Percentiles rank a stretch among this genome's conserved stretches.
These are phyloP conservation scores for Apiotrichum gamsii DNA, from an alignment of 1,284 basidiomycete genomes.

Conservation along the genomic window DNA sequence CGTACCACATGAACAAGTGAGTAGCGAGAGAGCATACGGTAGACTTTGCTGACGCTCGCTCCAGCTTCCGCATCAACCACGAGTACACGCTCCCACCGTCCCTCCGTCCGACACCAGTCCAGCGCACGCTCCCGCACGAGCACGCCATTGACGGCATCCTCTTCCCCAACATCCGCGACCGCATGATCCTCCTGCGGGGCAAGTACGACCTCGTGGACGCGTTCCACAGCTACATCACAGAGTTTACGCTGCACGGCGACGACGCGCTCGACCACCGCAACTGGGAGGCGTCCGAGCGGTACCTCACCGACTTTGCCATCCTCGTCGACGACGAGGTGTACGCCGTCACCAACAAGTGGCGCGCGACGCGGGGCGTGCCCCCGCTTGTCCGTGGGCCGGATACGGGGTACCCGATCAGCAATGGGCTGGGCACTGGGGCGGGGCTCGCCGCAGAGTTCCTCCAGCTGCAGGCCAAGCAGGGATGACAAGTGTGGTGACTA, in stretches of 20 bases:
- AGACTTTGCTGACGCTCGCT: too few species aligned
- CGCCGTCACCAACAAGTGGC: conserved; percentile 40
- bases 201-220: conserved; percentile 37
- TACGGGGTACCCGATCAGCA: not conserved
- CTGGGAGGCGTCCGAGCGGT: conserved; percentile 79
- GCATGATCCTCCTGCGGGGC: conserved; percentile 74
- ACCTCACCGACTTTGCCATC: conserved; percentile 65
- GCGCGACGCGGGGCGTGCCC: conserved; percentile 24
- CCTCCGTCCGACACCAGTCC: conserved; percentile 73
- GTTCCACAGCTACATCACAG: conserved; percentile 32
- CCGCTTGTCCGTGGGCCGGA: conserved; percentile 18
- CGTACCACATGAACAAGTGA: conserved; percentile 77
- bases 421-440: conserved; percentile 5
- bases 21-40: too few species aligned
- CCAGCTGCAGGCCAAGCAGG: too few species aligned
- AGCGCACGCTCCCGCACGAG: conserved; percentile 81
- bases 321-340: conserved; percentile 43
- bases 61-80: conserved; percentile 49
- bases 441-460: conserved; percentile 7
- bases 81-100: conserved; percentile 82
- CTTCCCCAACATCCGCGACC: conserved; percentile 77
- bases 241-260: conserved; percentile 71
- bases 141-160: conserved; percentile 81
- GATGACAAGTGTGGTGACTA: too few species aligned
- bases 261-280: conserved; percentile 78